A percentile compares a stretch with the other conserved stretches of the same genome.
Conservation (phyloP, 495 filamentous ascomycete genomes). For the Penicillium waksmanii region DNA sequence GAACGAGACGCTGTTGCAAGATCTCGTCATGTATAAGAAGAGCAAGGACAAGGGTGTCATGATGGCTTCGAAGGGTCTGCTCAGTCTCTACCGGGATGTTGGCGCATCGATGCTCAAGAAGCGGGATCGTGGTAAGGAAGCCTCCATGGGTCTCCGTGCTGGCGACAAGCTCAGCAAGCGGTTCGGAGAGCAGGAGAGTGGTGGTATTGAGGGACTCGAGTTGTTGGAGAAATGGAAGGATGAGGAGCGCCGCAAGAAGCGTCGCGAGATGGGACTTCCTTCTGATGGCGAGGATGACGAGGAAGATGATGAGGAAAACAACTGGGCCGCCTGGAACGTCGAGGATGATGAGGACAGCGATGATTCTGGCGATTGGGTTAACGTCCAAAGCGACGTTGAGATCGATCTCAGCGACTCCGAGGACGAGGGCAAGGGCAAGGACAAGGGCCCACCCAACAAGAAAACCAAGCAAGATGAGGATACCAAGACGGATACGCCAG, state of each 20-base stretch:
- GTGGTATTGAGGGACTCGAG: slow-evolving; percentile 90
- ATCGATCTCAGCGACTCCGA: slow-evolving; percentile 77
- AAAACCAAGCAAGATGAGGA: slow-evolving; percentile 49
- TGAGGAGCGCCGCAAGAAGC: slow-evolving; percentile 76
- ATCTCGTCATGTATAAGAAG: slow-evolving; percentile 93
- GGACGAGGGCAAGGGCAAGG: slow-evolving; percentile 66
- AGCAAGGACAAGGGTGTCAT: slow-evolving; percentile 97
- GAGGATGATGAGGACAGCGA: slow-evolving; percentile 74
- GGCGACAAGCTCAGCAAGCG: slow-evolving; percentile 70
- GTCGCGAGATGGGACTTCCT: slow-evolving; percentile 63
- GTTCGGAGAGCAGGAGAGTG: slow-evolving; percentile 77
- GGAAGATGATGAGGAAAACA: slow-evolving; percentile 65
- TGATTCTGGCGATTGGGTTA: slow-evolving; percentile 88
- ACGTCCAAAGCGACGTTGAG: slow-evolving; percentile 82
- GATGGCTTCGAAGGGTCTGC: slow-evolving; percentile 92
- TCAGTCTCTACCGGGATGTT: slow-evolving; percentile 88
- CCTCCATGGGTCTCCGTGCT: slow-evolving; percentile 76
- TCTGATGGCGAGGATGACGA: slow-evolving; percentile 59
- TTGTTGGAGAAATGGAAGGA: slow-evolving; percentile 92
- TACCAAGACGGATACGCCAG: slow-evolving; percentile 25
- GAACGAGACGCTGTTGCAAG: slow-evolving; percentile 93
- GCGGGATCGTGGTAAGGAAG: slow-evolving; percentile 88
- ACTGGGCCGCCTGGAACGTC: slow-evolving; percentile 84
- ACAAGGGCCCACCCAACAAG: slow-evolving; percentile 65
- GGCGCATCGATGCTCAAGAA: slow-evolving; percentile 87